A percentile compares a stretch with the other conserved stretches of the same genome.
Conservation (phyloP, 208 protist species). For the Trichomonas vaginalis region DNA sequence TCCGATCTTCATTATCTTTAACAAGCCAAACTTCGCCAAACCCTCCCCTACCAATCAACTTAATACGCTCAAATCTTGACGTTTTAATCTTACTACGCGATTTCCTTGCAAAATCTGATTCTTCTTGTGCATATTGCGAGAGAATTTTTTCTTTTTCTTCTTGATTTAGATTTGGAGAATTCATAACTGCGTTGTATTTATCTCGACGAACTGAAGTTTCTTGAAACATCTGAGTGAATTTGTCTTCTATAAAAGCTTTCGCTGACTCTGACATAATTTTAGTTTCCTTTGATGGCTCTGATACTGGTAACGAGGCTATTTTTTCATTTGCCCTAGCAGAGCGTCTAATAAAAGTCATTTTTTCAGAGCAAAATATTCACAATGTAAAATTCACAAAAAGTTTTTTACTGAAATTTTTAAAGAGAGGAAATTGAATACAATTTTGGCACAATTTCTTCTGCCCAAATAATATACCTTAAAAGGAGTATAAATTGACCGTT, state of each 20-base stretch:
- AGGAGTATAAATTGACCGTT: too few species aligned
- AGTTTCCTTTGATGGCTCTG: neutral
- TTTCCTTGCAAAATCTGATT: neutral
- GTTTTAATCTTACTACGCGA: neutral
- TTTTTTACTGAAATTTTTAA: neutral
- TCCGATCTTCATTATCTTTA: neutral
- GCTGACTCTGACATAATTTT: neutral
- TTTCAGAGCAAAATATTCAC: neutral
- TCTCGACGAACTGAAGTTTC: neutral
- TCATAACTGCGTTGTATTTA: neutral
- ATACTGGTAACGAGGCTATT: neutral
- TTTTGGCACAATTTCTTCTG: too few species aligned
- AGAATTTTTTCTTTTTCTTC: neutral
- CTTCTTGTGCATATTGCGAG: neutral
- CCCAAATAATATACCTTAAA: too few species aligned
- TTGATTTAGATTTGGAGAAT: neutral
- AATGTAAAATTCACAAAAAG: neutral
- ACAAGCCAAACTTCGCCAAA: slow-evolving; percentile 12
- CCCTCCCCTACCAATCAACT: neutral
- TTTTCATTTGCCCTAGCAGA: neutral
- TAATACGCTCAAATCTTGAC: neutral
- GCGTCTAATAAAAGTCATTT: neutral
- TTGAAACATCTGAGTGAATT: neutral
- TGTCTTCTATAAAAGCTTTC: neutral
- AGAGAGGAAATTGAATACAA: too few species aligned